A percentile compares a stretch with the other conserved stretches of the same genome.
phyloP scores from a whole-genome alignment of 2,329 filamentous ascomycete genomes.

The Apiospora arundinis region DNA sequence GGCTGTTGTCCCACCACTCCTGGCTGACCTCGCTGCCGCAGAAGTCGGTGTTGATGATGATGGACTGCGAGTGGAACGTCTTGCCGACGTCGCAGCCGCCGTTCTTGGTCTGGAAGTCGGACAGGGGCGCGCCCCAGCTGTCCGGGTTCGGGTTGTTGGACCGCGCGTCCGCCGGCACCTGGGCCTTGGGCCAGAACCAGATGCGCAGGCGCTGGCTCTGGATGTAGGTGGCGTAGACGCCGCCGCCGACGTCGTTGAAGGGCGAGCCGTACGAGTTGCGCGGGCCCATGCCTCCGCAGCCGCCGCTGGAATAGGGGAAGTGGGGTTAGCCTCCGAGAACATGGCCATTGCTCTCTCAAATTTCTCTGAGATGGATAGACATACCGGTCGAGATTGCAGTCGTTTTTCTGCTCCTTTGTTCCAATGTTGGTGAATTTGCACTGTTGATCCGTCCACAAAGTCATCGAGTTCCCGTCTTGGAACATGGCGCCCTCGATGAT shows the following conservation, averaged over 20 bases:
- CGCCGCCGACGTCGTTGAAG: slow-evolving; percentile 62
- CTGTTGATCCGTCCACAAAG: slow-evolving; percentile 63
- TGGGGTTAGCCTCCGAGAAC: background rate
- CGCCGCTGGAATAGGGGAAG: slow-evolving; percentile 55
- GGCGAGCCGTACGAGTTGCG: slow-evolving; percentile 54
- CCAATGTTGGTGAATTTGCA: slow-evolving; percentile 57
- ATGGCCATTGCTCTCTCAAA: background rate
- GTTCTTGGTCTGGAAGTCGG: slow-evolving; percentile 63
- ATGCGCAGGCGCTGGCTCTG: slow-evolving; percentile 65
- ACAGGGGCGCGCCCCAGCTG: slow-evolving; percentile 65
- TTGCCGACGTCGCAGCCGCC: slow-evolving; percentile 64
- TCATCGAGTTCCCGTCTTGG: slow-evolving; percentile 63
- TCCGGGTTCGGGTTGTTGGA: slow-evolving; percentile 61
- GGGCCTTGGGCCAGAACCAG: slow-evolving; percentile 62
- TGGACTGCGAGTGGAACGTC: slow-evolving; percentile 70
- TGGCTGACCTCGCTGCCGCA: slow-evolving; percentile 63
- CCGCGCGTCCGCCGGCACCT: slow-evolving; percentile 59
- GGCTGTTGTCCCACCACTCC: slow-evolving; percentile 53
- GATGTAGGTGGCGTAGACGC: slow-evolving; percentile 67
- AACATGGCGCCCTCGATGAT: slow-evolving; percentile 63
- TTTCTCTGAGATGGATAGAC: background rate
- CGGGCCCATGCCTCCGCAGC: slow-evolving; percentile 59
- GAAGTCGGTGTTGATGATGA: slow-evolving; percentile 70
- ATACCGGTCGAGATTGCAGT: slow-evolving; percentile 53
- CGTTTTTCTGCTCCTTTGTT: slow-evolving; percentile 39